phyloP scores from a whole-genome alignment of 208 protist genomes.

The Leishmania amazonensis region DNA sequence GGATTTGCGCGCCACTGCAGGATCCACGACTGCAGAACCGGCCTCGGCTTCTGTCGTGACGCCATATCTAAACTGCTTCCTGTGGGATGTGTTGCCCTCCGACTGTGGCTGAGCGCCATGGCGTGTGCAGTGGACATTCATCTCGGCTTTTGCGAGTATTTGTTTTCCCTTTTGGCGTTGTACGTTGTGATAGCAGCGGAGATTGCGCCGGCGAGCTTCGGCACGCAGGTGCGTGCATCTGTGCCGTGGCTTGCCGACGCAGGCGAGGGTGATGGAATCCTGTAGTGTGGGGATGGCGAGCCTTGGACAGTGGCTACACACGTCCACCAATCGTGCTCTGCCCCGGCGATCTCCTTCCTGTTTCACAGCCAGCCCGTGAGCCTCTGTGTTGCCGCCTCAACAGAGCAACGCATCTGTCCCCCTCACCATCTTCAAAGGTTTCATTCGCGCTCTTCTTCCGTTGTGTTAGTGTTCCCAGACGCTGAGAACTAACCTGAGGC shows the following conservation, averaged over 20 bases:
- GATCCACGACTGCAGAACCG: background rate
- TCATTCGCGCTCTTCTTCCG: background rate
- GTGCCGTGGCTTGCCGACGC: background rate
- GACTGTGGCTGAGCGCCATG: background rate
- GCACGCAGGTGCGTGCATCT: background rate
- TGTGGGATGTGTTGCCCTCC: background rate
- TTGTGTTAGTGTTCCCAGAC: background rate
- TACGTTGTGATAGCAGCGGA: background rate
- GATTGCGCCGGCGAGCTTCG: background rate
- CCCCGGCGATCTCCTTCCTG: background rate
- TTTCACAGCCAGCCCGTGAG: background rate
- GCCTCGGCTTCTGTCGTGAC: background rate
- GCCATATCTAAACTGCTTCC: conserved; percentile 6
- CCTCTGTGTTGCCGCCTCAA: background rate
- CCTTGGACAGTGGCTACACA: background rate
- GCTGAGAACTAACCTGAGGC: background rate
- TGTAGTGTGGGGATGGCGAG: background rate
- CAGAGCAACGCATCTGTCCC: background rate
- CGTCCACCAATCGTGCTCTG: background rate
- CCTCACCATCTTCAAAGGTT: background rate
- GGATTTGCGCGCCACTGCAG: background rate
- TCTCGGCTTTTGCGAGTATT: background rate
- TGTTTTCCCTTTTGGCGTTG: background rate
- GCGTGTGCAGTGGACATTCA: background rate
- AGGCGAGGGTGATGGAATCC: background rate